Conservation (phyloP, 257 asterid genomes). For the Plectranthus barbatus region DNA sequence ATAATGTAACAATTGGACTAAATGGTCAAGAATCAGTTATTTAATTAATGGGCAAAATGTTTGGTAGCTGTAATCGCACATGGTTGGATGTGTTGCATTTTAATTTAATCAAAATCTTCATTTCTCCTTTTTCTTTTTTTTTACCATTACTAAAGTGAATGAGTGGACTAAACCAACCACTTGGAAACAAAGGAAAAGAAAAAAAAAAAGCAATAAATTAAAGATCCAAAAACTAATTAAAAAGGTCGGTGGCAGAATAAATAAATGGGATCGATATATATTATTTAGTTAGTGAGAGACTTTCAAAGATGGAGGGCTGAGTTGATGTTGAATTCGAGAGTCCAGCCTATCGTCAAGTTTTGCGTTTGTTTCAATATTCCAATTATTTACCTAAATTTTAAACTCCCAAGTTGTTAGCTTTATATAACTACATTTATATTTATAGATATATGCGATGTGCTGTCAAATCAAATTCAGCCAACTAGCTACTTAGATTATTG, state of each 20-base stretch:
- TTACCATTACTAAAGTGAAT: not conserved
- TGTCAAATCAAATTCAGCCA: no score
- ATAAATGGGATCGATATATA: not conserved
- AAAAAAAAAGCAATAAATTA: no score
- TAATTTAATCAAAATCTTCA: not conserved
- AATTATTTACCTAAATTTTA: not conserved
- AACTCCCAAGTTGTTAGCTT: no score
- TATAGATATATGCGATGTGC: no score
- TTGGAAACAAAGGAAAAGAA: no score
- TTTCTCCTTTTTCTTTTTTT: not conserved
- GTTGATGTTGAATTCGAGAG: not conserved
- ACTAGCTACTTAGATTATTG: no score
- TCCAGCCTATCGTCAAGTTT: not conserved
- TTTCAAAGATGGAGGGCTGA: slow-evolving; percentile 1
- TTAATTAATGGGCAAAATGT: not conserved
- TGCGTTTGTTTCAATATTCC: not conserved
- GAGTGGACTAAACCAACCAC: slow-evolving; percentile 5
- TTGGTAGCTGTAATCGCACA: slow-evolving; percentile 5
- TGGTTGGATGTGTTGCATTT: slow-evolving; percentile 1
- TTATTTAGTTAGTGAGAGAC: not conserved
- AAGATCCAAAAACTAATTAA: no score
- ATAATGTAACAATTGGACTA: not conserved
- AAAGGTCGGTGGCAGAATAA: no score
- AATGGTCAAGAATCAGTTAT: not conserved
- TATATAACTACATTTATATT: no score